Percentiles rank a stretch among this genome's conserved stretches.
These are phyloP conservation scores for Solanum medicagineum DNA, from an alignment of 257 asterid genomes.

Conservation along the genomic window DNA sequence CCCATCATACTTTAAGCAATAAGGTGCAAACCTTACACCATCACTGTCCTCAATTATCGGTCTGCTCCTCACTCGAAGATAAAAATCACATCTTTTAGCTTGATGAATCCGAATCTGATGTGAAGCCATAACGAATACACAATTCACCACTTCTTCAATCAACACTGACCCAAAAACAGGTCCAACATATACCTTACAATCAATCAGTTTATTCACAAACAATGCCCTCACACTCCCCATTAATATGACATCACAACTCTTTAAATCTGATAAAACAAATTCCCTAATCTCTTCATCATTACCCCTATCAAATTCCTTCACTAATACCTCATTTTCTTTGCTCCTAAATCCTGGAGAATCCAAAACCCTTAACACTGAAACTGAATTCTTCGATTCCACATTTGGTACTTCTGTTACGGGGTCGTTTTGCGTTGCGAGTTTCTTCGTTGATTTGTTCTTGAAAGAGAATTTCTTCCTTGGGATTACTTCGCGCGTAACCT, in stretches of 20 bases:
- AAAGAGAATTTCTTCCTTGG: constrained; percentile 87
- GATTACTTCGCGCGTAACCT: constrained; percentile 39
- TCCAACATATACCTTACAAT: constrained; percentile 56
- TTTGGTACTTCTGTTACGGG: background rate
- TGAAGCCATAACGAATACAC: constrained; percentile 59
- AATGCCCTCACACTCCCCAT: constrained; percentile 69
- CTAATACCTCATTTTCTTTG: constrained; percentile 32
- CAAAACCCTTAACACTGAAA: constrained; percentile 19
- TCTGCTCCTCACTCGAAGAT: constrained; percentile 73
- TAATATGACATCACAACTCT: constrained; percentile 51
- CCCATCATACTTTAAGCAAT: constrained; percentile 51
- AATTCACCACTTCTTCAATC: constrained; percentile 64
- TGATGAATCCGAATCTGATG: constrained; percentile 84
- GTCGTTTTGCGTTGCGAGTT: constrained; percentile 8
- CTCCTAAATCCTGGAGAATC: constrained; percentile 53
- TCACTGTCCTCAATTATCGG: constrained; percentile 79
- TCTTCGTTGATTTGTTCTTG: constrained; percentile 47
- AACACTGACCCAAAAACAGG: constrained; percentile 50
- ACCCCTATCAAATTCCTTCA: constrained; percentile 31
- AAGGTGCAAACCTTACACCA: constrained; percentile 65
- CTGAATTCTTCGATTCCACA: constrained; percentile 6
- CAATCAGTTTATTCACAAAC: constrained; percentile 48
- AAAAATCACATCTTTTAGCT: constrained; percentile 59
- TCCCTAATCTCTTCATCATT: constrained; percentile 39
- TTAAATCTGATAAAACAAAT: constrained; percentile 51